A percentile compares a stretch with the other conserved stretches of the same genome.
Conservation (phyloP, 371 early-diverging fungal species). For the Caulochytrium protostelioides region DNA sequence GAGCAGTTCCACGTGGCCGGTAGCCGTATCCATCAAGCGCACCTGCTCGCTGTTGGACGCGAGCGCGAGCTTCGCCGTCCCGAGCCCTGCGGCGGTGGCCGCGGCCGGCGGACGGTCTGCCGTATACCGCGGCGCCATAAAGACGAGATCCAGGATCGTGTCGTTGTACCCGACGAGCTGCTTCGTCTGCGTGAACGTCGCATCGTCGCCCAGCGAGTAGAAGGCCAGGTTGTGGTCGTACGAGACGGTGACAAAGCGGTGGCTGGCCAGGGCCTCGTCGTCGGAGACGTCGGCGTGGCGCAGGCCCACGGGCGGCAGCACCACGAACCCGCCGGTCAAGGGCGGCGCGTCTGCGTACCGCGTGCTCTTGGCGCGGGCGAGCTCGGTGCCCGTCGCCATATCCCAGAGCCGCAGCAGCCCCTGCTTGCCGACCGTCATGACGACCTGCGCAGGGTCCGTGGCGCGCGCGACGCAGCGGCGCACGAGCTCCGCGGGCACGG, state of each 20-base stretch:
- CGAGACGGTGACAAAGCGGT: constrained; percentile 47
- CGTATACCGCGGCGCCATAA: constrained; percentile 45
- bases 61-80: constrained; percentile 62
- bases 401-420: constrained; percentile 25
- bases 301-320: too few relatives aligned
- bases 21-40: constrained; percentile 41
- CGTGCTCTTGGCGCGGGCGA: too few relatives aligned
- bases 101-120: neutral
- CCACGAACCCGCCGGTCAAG: too few relatives aligned
- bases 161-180: constrained; percentile 90
- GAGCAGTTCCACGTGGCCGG: constrained; percentile 57
- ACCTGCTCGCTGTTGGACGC: constrained; percentile 67
- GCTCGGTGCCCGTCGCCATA: constrained; percentile 11
- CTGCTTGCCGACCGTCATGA: constrained; percentile 72
- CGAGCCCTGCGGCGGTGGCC: neutral
- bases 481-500: too few relatives aligned
- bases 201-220: constrained; percentile 18
- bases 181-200: constrained; percentile 32
- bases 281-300: too few relatives aligned
- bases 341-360: too few relatives aligned
- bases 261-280: constrained; percentile 5
- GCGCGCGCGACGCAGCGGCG: too few relatives aligned
- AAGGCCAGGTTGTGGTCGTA: constrained; percentile 76
- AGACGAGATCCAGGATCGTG: constrained; percentile 67
- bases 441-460: too few relatives aligned